Conservation (phyloP, 768 basidiomycete genomes). For the Pleurotus citrinopileatus region DNA sequence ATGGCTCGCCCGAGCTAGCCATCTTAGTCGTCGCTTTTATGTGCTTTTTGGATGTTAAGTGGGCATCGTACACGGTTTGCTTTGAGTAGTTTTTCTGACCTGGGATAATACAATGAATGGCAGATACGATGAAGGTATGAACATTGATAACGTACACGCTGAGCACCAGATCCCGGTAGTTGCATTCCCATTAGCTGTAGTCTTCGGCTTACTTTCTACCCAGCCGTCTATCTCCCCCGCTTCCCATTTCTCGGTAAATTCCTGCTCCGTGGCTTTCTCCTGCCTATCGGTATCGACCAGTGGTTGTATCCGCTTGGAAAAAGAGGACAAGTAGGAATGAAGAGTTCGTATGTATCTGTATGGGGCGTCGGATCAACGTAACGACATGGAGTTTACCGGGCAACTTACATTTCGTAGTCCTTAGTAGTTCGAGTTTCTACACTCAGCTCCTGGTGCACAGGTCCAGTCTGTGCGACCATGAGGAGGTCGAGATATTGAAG, state of each 20-base stretch:
- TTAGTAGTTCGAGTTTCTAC: slow-evolving; percentile 66
- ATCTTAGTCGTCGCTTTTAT: slow-evolving; percentile 84
- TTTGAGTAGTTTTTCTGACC: slow-evolving; percentile 96
- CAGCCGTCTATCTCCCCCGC: slow-evolving; percentile 73
- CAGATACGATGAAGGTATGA: not conserved
- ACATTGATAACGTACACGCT: slow-evolving; percentile 62
- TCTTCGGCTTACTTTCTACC: slow-evolving; percentile 53
- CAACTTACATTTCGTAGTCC: slow-evolving; percentile 74
- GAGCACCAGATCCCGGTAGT: slow-evolving; percentile 86
- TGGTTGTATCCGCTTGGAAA: slow-evolving; percentile 81
- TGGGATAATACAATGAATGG: slow-evolving; percentile 26
- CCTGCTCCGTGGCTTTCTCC: slow-evolving; percentile 57
- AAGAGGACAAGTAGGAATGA: slow-evolving; percentile 82
- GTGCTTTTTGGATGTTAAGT: slow-evolving; percentile 94
- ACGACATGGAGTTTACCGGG: slow-evolving; percentile 6
- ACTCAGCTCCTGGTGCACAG: slow-evolving; percentile 66
- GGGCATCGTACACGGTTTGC: slow-evolving; percentile 96
- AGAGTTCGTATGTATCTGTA: slow-evolving; percentile 80
- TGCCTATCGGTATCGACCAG: slow-evolving; percentile 72
- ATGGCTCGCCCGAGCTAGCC: slow-evolving; percentile 42
- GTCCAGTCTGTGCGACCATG: slow-evolving; percentile 56
- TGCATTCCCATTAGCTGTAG: slow-evolving; percentile 40
- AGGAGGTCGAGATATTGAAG: slow-evolving; percentile 91
- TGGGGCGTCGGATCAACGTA: not conserved
- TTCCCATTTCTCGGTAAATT: slow-evolving; percentile 83